phyloP scores from a whole-genome alignment of 2,329 filamentous ascomycete species.

The Neospermospora avenae region DNA sequence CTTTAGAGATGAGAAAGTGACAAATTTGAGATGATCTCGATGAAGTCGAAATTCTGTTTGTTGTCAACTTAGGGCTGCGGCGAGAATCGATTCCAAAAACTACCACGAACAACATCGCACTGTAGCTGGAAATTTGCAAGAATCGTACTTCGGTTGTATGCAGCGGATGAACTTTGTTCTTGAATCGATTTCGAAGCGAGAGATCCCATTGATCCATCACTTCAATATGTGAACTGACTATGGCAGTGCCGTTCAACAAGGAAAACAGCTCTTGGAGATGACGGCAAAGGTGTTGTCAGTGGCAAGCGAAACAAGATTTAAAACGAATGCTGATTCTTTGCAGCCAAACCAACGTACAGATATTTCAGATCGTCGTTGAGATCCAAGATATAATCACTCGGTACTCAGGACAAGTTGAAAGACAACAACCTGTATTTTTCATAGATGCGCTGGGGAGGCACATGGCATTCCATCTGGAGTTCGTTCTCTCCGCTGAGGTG shows the following conservation, averaged over 20 bases:
- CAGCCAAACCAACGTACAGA: conserved; percentile 25
- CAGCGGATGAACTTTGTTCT: conserved; percentile 13
- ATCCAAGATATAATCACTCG: conserved; percentile 23
- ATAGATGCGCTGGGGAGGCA: conserved; percentile 31
- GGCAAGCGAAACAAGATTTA: neutral
- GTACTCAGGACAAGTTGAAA: conserved; percentile 32
- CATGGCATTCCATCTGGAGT: conserved; percentile 34
- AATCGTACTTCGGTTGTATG: conserved; percentile 24
- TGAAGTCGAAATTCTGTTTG: neutral
- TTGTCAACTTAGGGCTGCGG: neutral
- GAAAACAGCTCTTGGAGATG: conserved; percentile 12
- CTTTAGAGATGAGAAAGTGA: neutral
- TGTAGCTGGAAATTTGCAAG: conserved; percentile 16
- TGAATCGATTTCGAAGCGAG: conserved; percentile 8
- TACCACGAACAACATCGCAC: conserved; percentile 8
- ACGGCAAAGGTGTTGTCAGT: conserved; percentile 15
- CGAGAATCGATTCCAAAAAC: conserved; percentile 12
- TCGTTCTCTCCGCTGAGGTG: conserved; percentile 30
- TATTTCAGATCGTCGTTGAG: conserved; percentile 26
- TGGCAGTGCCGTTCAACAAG: conserved; percentile 2
- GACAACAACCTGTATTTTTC: conserved; percentile 35
- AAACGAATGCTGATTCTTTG: neutral
- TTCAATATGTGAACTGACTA: neutral
- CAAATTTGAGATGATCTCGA: neutral
- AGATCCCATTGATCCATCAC: neutral